Conservation (phyloP, 2,329 filamentous ascomycete genomes). For the Fusarium sp. region DNA sequence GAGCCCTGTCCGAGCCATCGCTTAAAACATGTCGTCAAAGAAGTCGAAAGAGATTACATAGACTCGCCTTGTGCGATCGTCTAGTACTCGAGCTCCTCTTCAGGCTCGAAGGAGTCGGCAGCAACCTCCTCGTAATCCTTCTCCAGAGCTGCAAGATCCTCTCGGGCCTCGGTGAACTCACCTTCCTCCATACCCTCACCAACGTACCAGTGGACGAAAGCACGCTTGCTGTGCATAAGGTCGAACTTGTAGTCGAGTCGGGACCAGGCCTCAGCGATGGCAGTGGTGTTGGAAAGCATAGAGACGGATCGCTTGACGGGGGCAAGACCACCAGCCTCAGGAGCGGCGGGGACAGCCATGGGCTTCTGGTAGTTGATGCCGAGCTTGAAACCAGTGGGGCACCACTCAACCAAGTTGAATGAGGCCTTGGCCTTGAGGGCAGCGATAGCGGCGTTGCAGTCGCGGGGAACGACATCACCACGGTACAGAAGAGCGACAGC, state of each 20-base stretch:
- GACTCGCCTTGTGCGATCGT: constrained; percentile 21
- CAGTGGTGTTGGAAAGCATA: constrained; percentile 81
- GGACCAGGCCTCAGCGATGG: constrained; percentile 79
- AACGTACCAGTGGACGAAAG: constrained; percentile 83
- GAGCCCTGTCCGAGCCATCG: constrained; percentile 28
- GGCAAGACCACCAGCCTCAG: constrained; percentile 69
- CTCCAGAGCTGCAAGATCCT: constrained; percentile 86
- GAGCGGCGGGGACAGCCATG: constrained; percentile 65
- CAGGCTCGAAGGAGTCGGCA: constrained; percentile 74
- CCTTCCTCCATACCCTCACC: constrained; percentile 94
- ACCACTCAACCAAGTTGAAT: constrained; percentile 81
- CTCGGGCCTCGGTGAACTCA: constrained; percentile 87
- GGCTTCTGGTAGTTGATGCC: constrained; percentile 81
- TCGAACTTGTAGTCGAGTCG: constrained; percentile 81
- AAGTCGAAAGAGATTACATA: constrained; percentile 40
- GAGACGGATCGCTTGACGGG: constrained; percentile 73
- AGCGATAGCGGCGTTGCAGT: constrained; percentile 75
- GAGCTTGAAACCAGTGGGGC: constrained; percentile 80
- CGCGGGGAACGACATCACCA: constrained; percentile 76
- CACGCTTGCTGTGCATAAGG: constrained; percentile 82
- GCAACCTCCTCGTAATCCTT: constrained; percentile 90
- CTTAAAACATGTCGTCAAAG: constrained; percentile 35
- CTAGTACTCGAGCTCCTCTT: constrained; percentile 84
- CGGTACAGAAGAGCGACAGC: constrained; percentile 78
- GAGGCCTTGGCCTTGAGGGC: constrained; percentile 77